Percentiles rank a stretch among this genome's conserved stretches.
These are phyloP conservation scores for Neopestalotiopsis clavispora DNA, from an alignment of 2,329 filamentous ascomycete species.

Conservation along the genomic window DNA sequence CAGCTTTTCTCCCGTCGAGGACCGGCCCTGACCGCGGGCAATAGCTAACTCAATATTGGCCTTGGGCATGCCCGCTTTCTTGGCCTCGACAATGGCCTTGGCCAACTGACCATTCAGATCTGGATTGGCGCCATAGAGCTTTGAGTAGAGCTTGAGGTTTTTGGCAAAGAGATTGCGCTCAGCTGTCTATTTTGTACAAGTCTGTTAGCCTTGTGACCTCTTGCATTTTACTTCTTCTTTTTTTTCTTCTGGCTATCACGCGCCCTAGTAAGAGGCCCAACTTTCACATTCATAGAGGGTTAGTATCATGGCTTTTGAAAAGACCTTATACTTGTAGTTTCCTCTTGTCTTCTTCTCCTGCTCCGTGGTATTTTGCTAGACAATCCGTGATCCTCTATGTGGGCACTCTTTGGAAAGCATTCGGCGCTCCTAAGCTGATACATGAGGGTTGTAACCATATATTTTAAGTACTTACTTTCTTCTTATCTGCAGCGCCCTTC, in stretches of 20 bases:
- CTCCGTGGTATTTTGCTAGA: neutral
- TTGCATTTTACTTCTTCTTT: neutral
- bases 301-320: no score
- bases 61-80: slow-evolving; percentile 87
- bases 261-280: no score
- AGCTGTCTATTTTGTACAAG: slow-evolving; percentile 50
- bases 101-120: slow-evolving; percentile 78
- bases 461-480: slow-evolving; percentile 51
- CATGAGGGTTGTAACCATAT: neutral
- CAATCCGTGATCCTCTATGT: no score
- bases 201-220: neutral
- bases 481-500: slow-evolving; percentile 84
- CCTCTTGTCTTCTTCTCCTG: no score
- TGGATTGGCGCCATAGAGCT: slow-evolving; percentile 76
- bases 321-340: no score
- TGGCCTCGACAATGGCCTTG: slow-evolving; percentile 74
- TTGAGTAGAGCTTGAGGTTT: slow-evolving; percentile 76
- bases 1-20: slow-evolving; percentile 74
- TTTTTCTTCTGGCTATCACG: neutral
- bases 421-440: no score
- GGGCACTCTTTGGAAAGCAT: no score
- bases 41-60: slow-evolving; percentile 83
- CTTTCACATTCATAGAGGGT: no score
- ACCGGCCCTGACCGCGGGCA: slow-evolving; percentile 85
- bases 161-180: slow-evolving; percentile 72